Evolutionary conservation across 345 rosid species (phyloP), one percentile per base, ranked within the genome.

Genomic region (Clarkia xantiana): DNA sequence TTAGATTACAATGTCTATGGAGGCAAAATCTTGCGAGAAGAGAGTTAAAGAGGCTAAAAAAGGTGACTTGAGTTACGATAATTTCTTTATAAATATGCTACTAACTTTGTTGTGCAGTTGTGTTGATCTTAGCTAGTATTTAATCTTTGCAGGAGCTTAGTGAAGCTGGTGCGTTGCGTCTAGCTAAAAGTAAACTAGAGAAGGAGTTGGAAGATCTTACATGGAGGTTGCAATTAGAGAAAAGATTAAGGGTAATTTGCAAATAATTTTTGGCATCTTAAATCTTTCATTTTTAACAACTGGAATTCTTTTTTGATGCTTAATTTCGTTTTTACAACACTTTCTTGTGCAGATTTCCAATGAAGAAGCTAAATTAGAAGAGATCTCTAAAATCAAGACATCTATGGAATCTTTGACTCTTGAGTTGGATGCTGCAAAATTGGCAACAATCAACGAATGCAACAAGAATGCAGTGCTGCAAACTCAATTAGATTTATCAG

Each of bases 161-260:
- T 73, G 98, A 86, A 78, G 54, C 94, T 11, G 96, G 98, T 66
- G 98, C 96, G 25, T 66, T 86, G 70, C 94, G 86, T 22, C 61
- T 81, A 68, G 98, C 96, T 25, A 91, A 91, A 76, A 79, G 43
- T 74, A 86, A 91, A 64, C 94, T 91, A 66, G 94, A 91, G 77
- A 81, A 81, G 76, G 86, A 79, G 59, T 59, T 91, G 54, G 98
- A 91, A 62, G 98, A 91, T 65, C 78, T 91, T 51, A 76, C 91
- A 46, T 86, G 85, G 94, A 76, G 98, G 59, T 61, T 91, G 60
- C 86, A 81, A 55, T 75, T 91, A 9, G 98, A 91, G 68, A 91
- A 78, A 73, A 68, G 89, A 71, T 52, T 91, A 66, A 78, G 96
- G 77, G 98, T 91, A 91, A 64, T 25, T 10, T 42, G 59, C 12